Evolutionary conservation across 2,329 filamentous ascomycete species (phyloP), one percentile per base, ranked within the genome.

Genomic region (Emmonsiellopsis sp.): DNA sequence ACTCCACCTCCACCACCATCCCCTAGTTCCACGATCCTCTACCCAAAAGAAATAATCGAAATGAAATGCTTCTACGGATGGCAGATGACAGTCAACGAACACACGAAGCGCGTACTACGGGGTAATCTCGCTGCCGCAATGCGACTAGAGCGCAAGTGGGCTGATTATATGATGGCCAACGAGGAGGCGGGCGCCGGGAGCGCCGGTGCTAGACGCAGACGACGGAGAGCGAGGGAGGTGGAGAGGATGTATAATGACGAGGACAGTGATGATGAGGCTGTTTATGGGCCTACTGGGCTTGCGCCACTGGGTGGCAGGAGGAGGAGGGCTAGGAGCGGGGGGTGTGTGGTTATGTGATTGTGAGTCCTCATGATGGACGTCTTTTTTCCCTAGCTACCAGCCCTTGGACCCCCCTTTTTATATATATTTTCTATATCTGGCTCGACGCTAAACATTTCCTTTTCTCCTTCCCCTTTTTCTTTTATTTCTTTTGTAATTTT

Each of bases 41-140:
- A 85, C 61, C 87, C 89, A 0, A 81, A 82, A 1, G 85, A 95
- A 65, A 82, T 94, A 54, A 89, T 97, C 55, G 77, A 83, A 5
- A 78, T 97, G 43, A 96, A 95, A 69, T 95, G 90, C 70, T 97
- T 92, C 74, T 95, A 95, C 68, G 89, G 87, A 42, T 96, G 88
- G 82, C 92, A 97, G 71, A 88, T 88, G 72, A 96, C 90, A 0
- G 90, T 96, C 4, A 87, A 96, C 60, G 90, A 96, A 68, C 92
- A 97, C 69, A 90, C 84, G 51, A 92, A 91, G 72, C 82, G 91
- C 3, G 88, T 96, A 0, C 69, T 95, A 50, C 77, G 81, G 4
- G 88, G 88, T 6, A 87, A 95, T 57, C 79, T 89, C 55, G 75
- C 77, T 0, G 79, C 87, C 1, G 93, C 93, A 0, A 78, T 77